Base-by-base conservation (phyloP, 2,329 filamentous ascomycete species). In the Pseudogymnoascus sp. region DNA sequence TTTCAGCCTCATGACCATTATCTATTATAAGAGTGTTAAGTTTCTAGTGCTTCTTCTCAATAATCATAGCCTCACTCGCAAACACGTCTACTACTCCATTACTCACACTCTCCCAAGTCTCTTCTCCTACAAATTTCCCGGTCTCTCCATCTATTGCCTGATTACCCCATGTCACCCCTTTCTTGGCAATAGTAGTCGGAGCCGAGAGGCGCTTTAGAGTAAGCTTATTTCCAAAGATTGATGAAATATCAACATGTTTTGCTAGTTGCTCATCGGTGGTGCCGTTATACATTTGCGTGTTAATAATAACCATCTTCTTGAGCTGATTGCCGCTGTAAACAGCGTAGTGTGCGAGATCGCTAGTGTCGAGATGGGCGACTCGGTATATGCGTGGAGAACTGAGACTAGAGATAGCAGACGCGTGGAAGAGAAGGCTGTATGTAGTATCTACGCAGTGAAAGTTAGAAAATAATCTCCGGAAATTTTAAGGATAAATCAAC, bases 41-140 rank as follows among this genome's bases (percentile, higher is more conserved):
- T 14, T 37, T 37, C 33, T 37, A 37, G 33, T 35, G 8, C 31
- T 42, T 42, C 38, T 42, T 79, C 42, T 47, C 19, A n/a, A 47
- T 47, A 47, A 47, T 47, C 11, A 47, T 21, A 24, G 42, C 42
- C 21, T 47, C 42, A 47, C 19, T 24, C 19, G 21, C 19, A 24
- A 24, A 24, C 2, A 47, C 21, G 26, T 24, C 19, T 24, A 47
- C 42, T 10, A 47, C 42, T 13, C 42, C 42, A 14, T 47, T 26
- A 7, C 6, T 47, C 19, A 47, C 42, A 24, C 21, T 47, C 42
- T 47, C 42, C 19, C 19, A 24, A 26, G 13, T 24, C 42, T 47
- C 13, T 6, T 13, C 14, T 24, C 42, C 42, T 5, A 7, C 21
- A 24, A 47, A 14, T 14, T 47, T 14, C 13, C 42, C 42, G 2